A percentile compares a stretch with the other conserved stretches of the same genome.
These are phyloP conservation scores for Pichia pseudocactophila DNA, from an alignment of 805 yeast genomes.

Conservation along the genomic window DNA sequence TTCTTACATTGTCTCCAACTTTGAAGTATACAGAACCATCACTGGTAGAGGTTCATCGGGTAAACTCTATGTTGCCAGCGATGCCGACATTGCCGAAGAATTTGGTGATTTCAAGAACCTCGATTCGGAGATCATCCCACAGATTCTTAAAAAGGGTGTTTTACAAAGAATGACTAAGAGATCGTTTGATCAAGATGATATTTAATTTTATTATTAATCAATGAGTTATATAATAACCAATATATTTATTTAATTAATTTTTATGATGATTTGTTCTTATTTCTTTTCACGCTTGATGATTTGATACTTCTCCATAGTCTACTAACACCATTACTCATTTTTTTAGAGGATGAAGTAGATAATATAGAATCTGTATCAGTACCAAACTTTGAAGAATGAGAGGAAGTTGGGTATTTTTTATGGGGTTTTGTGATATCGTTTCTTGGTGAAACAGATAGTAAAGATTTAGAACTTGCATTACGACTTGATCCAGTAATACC, in stretches of 20 bases:
- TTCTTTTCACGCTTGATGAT: background rate
- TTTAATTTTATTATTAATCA: background rate
- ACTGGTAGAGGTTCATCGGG: slow-evolving; percentile 66
- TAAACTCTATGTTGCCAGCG: slow-evolving; percentile 61
- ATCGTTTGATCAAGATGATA: background rate
- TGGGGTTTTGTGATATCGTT: no score
- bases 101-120: slow-evolving; percentile 54
- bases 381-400: no score
- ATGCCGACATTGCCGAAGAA: slow-evolving; percentile 52
- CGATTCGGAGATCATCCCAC: slow-evolving; percentile 40
- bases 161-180: slow-evolving; percentile 28
- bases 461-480: slow-evolving; percentile 1
- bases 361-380: no score
- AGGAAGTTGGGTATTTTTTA: no score
- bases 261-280: background rate
- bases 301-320: slow-evolving; percentile 7
- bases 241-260: background rate
- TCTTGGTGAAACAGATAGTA: background rate
- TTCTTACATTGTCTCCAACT: slow-evolving; percentile 52
- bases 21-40: slow-evolving; percentile 53
- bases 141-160: slow-evolving; percentile 53
- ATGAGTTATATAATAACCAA: no score
- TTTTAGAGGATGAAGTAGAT: background rate
- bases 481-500: slow-evolving; percentile 9
- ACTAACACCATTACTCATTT: background rate